Evolutionary conservation across 176 grass and related monocot species (phyloP).

Genomic region (Carex kokanica): DNA sequence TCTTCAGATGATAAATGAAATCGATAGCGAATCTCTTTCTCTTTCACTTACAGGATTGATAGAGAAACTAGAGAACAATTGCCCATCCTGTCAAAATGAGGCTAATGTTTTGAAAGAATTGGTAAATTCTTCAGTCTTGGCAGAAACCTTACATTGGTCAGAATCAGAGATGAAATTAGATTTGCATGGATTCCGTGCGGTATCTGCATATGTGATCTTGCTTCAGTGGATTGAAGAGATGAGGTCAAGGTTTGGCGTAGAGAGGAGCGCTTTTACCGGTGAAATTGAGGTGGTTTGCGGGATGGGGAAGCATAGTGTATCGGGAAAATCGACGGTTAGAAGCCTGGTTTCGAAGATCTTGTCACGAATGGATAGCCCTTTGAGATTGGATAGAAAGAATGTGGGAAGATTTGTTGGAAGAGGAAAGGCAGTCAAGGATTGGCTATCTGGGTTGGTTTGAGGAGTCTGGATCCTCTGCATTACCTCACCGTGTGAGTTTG

Average conservation of each 20-base stretch:
- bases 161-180: conserved; percentile 72
- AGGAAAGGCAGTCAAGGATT: conserved; percentile 52
- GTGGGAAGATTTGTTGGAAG: conserved; percentile 54
- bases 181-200: conserved; percentile 63
- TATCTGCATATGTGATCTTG: conserved; percentile 65
- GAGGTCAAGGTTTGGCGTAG: conserved; percentile 4
- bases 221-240: conserved; percentile 66
- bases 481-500: too few species aligned
- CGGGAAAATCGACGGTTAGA: conserved; percentile 61
- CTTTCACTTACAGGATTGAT: conserved; percentile 37
- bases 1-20: conserved; percentile 27
- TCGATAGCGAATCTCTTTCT: conserved; percentile 27
- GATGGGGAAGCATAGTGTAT: conserved; percentile 68
- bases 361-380: conserved; percentile 51
- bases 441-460: conserved; percentile 34
- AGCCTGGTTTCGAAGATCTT: conserved; percentile 60
- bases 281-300: conserved; percentile 72
- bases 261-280: conserved; percentile 23
- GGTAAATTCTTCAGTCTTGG: conserved; percentile 44
- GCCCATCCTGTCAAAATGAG: conserved; percentile 35
- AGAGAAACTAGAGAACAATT: conserved; percentile 35
- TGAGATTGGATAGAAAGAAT: conserved; percentile 62
- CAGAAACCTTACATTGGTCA: conserved; percentile 55
- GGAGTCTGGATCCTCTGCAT: neutral
- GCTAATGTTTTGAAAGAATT: conserved; percentile 59